Evolutionary conservation across 495 filamentous ascomycete genomes (phyloP).

Genomic region (Penicillium pulvis): DNA sequence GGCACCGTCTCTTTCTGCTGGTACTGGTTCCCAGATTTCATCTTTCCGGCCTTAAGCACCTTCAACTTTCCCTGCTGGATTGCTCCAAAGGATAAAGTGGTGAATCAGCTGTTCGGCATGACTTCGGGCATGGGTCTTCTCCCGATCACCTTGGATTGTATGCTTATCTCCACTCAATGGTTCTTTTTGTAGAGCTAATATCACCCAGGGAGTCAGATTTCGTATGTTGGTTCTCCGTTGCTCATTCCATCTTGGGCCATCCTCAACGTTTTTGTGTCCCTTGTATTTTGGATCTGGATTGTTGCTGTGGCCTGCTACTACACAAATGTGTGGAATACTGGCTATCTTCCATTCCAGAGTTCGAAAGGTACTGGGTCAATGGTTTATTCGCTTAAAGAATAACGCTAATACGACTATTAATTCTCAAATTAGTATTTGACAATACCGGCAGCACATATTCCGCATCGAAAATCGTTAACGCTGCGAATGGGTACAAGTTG

Average conservation of each 20-base stretch:
- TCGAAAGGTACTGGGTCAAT: conserved; percentile 20
- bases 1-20: conserved; percentile 61
- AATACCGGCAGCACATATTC: conserved; percentile 49
- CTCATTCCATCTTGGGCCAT: conserved; percentile 83
- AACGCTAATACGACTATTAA: not conserved
- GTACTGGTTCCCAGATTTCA: conserved; percentile 80
- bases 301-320: conserved; percentile 51
- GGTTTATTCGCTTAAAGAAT: not conserved
- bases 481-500: too few relatives aligned
- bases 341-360: conserved; percentile 29
- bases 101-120: conserved; percentile 82
- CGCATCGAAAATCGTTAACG: too few relatives aligned
- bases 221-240: conserved; percentile 80
- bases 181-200: conserved; percentile 15
- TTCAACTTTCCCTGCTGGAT: conserved; percentile 88
- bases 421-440: conserved; percentile 64
- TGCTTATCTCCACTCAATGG: not conserved
- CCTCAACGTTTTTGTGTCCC: conserved; percentile 72
- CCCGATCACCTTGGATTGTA: conserved; percentile 75
- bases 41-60: conserved; percentile 79
- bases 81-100: conserved; percentile 69
- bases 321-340: conserved; percentile 59
- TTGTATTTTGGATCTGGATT: conserved; percentile 82
- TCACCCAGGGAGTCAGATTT: conserved; percentile 76
- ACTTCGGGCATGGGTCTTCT: conserved; percentile 76